Evolutionary conservation across 2,329 filamentous ascomycete species (phyloP), one percentile per base, ranked within the genome.

Genomic region (Sphaerostilbella broomeana): DNA sequence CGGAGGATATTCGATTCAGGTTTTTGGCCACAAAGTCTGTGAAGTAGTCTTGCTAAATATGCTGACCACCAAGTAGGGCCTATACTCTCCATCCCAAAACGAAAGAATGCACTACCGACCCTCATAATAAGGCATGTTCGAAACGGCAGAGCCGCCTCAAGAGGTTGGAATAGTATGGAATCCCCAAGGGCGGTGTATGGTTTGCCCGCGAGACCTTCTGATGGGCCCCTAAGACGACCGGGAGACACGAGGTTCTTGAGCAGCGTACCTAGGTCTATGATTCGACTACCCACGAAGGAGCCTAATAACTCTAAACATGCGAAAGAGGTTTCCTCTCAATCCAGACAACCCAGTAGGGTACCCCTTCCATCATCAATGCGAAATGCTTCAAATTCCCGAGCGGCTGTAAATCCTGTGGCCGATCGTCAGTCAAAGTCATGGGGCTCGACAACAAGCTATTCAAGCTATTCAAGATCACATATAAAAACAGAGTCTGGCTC

Each of bases 391-490:
- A 45, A 52, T 24, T 47, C 55, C 33, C 54, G 53, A 28, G 46
- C 51, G 4, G 3, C 27, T 15, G 34, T 43, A 24, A 48, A 54
- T 27, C 47, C 49, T 15, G 25, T 37, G 15, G 49, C 68, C 5
- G 61, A 58, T 24, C 63, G 68, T 22, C 64, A 68, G 51, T 61
- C 62, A 8, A 68, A 64, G 42, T 63, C 66, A 46, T 65, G 63
- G 61, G 61, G 54, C 24, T 66, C 63, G 13, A 51, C 55, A 3
- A 61, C 57, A 17, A 53, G 55, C 39, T 54, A 51, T 5, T 61
- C 62, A 16, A 53, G 49, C 13, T 51, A 52, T 15, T 55, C 57
- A n/a, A 51, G 48, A 15, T 47, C 55, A 19, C 61, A 61, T 15
- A 48, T 52, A 27, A 54, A 55, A 22, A 54, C 55, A 21, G 52